A percentile compares a stretch with the other conserved stretches of the same genome.
These are phyloP conservation scores for Mortierella sp. DNA, from an alignment of 371 early-diverging fungal genomes.

Conservation along the genomic window DNA sequence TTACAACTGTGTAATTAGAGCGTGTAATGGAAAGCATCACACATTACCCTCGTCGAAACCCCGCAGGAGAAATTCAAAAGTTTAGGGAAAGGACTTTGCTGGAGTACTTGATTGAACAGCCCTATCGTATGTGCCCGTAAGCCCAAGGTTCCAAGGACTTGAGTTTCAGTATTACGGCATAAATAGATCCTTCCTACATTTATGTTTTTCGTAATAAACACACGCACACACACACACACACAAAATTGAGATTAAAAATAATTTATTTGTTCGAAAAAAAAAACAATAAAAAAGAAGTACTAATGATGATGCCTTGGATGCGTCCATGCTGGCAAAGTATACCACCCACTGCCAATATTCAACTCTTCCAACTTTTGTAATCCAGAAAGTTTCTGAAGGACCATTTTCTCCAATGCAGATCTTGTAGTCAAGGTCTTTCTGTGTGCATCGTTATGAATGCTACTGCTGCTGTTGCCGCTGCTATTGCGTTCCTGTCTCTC, in stretches of 20 bases:
- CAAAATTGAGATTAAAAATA: too few relatives aligned
- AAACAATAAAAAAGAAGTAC: not conserved
- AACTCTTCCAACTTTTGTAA: constrained; percentile 22
- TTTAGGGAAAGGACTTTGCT: constrained; percentile 44
- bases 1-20: constrained; percentile 17
- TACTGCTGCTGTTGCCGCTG: too few relatives aligned
- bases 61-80: constrained; percentile 38
- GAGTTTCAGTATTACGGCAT: not conserved
- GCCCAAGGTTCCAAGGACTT: not conserved
- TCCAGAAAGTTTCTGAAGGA: constrained; percentile 28
- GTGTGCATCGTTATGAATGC: not conserved
- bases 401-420: constrained; percentile 33
- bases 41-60: constrained; percentile 44
- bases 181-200: not conserved
- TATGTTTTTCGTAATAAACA: too few relatives aligned
- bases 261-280: not conserved
- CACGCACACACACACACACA: too few relatives aligned
- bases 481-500: constrained; percentile 25
- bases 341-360: constrained; percentile 39
- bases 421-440: constrained; percentile 9
- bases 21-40: constrained; percentile 35
- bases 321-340: not conserved
- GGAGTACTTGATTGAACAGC: constrained; percentile 37
- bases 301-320: not conserved
- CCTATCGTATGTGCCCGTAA: constrained; percentile 24